Evolutionary conservation across 306 rosid species (phyloP), one percentile per base, ranked within the genome.

Genomic region (Quercus suber): DNA sequence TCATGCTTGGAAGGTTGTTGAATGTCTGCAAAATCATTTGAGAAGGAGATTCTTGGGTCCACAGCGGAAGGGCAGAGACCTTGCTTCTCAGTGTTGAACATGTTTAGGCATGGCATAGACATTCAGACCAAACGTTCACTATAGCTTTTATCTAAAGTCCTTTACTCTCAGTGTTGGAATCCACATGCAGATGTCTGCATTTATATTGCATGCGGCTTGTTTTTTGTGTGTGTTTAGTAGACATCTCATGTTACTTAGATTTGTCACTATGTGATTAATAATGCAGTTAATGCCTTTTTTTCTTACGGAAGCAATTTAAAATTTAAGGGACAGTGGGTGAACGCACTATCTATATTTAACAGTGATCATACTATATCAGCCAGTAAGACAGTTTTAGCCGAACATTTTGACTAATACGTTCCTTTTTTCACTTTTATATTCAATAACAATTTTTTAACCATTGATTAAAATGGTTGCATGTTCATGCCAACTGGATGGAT

Each of bases 41-140:
- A 95, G 90, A 95, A 95, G 78, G 99, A 95, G 73, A 95, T 90
- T 76, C 99, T 93, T n/a, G 99, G 99, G 78, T 93, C 96, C 94
- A 91, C 91, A 52, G 86, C 69, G 64, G 79, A 69, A 78, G 63
- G 9, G 71, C 57, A 83, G 6, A 59, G 28, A 58, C 21, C 35
- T 87, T 87, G 71, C 61, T 88, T 86, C 84, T 82, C 71, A 61
- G 81, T 69, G 73, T 73, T 82, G 61, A 81, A 78, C 86, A 88
- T 86, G 83, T 82, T 86, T 61, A 43, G 43, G 83, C 79, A 80
- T 84, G 78, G 82, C 75, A 56, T 80, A 80, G 75, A 80, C 81
- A 85, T 82, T 65, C 71, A 78, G 82, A 82, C 69, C 75, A 60
- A 71, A 76, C 76, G 76, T 19, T 74, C 73, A 63, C 75, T 56